A percentile compares a stretch with the other conserved stretches of the same genome.
Conservation (phyloP, 306 rosid genomes). For the Sindora glabra region DNA sequence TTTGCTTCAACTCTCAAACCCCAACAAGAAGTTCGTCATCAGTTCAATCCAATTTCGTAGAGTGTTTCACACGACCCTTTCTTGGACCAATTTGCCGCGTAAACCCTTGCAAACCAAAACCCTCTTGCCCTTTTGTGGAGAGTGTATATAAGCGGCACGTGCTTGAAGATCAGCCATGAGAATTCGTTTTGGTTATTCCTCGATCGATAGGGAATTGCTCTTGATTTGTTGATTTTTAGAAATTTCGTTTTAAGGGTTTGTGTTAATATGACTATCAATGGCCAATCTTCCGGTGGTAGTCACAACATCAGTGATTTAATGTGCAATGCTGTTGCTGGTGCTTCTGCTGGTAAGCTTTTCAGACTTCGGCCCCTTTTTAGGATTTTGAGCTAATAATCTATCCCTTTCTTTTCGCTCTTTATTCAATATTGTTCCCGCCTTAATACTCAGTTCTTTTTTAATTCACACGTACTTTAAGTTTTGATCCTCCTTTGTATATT, state of each 20-base stretch:
- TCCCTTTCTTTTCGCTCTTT: constrained; percentile 26
- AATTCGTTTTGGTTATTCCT: constrained; percentile 2
- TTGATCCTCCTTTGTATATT: too few relatives aligned
- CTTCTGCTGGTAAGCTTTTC: constrained; percentile 66
- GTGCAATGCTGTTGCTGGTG: constrained; percentile 81
- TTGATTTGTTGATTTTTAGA: not conserved
- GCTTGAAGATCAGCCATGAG: constrained; percentile 16
- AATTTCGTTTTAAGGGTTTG: not conserved
- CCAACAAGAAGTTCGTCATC: not conserved
- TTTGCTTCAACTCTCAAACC: constrained; percentile 13
- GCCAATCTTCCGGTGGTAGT: constrained; percentile 22
- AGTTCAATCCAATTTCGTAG: constrained; percentile 4
- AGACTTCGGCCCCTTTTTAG: not conserved
- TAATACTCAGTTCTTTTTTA: not conserved
- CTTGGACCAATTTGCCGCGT: constrained; percentile 13
- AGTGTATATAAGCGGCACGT: constrained; percentile 6
- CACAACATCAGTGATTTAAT: constrained; percentile 31
- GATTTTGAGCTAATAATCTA: not conserved
- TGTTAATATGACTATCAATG: constrained; percentile 54
- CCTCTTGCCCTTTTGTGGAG: not conserved
- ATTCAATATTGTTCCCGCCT: not conserved
- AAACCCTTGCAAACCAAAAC: constrained; percentile 15
- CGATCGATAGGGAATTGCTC: not conserved
- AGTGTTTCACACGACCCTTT: not conserved
- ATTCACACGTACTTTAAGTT: too few relatives aligned